Base-by-base conservation (phyloP, 257 asterid genomes). In the Henckelia pumila region DNA sequence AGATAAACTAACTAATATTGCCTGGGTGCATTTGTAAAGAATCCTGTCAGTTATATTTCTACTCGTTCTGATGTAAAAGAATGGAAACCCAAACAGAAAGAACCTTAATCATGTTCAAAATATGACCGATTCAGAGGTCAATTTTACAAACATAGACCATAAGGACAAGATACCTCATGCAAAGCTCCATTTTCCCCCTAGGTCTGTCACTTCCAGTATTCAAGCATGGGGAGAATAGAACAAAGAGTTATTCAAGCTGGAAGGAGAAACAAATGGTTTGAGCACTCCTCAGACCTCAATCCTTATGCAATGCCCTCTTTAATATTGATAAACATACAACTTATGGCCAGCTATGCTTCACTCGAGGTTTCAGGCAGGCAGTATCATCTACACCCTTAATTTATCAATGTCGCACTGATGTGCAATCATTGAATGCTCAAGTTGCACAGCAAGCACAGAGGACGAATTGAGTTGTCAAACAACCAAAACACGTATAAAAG, bases 401-500 rank as follows among this genome's bases (percentile, higher is more conserved):
- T 63, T 8, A 47, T 62, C 8, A 19, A 47, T 58, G 53, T n/a
- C 32, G 24, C 61, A 23, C 33, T 40, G 4, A 24, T 52, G 25
- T 56, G 47, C 23, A 61, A 60, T 22, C 37, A 13, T 32, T 19
- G 26, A 44, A 64, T 25, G 59, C 19, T 64, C 29, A 25, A 64
- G 69, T 64, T 64, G 19, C 23, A 59, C 23, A 49, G 32, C 3
- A 29, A 17, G 28, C 61, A 37, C 55, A 30, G 14, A 55, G 14
- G 7, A 40, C 10, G 19, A 4, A 32, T 13, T 56, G 17, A 49
- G 63, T 28, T 37, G 44, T 61, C 59, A 56, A 60, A 66, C 67
- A 69, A 69, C 50, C 59, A n/a, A 56, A 60, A 60, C 67, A 69
- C 53, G 33, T 52, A n/a, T 4, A 59, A 52, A 26, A 47, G 50